phyloP scores from a whole-genome alignment of 179 eudicot species.

The Carnegiea gigantea region DNA sequence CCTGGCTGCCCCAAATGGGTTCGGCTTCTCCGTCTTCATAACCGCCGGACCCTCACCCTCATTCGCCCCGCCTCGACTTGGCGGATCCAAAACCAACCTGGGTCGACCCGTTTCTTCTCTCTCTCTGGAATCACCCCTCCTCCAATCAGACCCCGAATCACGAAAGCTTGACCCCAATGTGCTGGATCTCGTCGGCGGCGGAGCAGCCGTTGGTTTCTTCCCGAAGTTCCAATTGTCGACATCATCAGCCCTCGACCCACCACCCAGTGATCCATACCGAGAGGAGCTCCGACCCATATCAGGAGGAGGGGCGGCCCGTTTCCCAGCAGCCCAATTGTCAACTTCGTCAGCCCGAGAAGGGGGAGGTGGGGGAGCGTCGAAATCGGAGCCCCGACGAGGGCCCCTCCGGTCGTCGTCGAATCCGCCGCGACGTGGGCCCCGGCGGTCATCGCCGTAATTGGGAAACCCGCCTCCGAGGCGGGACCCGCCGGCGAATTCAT shows the following conservation, averaged over 20 bases:
- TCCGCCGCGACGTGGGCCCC: conserved; percentile 41
- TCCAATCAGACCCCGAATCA: conserved; percentile 51
- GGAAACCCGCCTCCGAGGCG: conserved; percentile 70
- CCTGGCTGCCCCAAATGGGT: conserved; percentile 90
- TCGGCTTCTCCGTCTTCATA: conserved; percentile 51
- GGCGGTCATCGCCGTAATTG: conserved; percentile 34
- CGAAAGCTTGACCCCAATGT: conserved; percentile 53
- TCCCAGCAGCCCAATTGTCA: conserved; percentile 70
- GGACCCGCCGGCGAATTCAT: conserved; percentile 42
- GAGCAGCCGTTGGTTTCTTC: conserved; percentile 21
- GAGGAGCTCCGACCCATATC: conserved; percentile 9
- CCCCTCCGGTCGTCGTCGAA: conserved; percentile 55
- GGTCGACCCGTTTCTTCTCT: conserved; percentile 26
- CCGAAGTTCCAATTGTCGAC: conserved; percentile 63
- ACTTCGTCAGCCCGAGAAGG: conserved; percentile 70
- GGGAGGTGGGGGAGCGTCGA: conserved; percentile 25
- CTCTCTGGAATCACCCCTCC: conserved; percentile 30
- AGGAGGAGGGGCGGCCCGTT: conserved; percentile 30
- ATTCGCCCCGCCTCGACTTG: conserved; percentile 20
- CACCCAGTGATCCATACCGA: conserved; percentile 50
- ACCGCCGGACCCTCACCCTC: conserved; percentile 19
- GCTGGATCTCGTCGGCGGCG: conserved; percentile 35
- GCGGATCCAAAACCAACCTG: conserved; percentile 41
- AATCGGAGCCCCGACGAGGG: conserved; percentile 46
- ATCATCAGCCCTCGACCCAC: conserved; percentile 70